Percentiles rank a stretch among this genome's conserved stretches.
Conservation (phyloP, 495 filamentous ascomycete species). For the Entonaema liquescens region DNA sequence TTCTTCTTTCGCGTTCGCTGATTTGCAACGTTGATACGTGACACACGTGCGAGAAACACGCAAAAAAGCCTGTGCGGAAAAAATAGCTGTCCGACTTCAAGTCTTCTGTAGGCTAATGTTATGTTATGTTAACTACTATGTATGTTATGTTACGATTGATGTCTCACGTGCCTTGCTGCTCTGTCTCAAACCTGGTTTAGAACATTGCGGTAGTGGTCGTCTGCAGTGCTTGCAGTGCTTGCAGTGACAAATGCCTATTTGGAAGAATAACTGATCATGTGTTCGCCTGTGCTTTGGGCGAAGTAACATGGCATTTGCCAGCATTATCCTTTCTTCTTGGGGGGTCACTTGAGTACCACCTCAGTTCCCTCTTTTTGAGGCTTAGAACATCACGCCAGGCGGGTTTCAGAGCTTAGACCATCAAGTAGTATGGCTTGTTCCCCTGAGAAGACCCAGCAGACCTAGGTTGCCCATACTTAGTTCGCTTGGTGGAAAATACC, state of each 20-base stretch:
- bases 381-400: slow-evolving; percentile 19
- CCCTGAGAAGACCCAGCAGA: slow-evolving; percentile 14
- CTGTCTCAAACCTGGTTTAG: slow-evolving; percentile 12
- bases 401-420: too few species aligned
- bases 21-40: slow-evolving; percentile 29
- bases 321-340: slow-evolving; percentile 8
- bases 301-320: slow-evolving; percentile 13
- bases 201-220: slow-evolving; percentile 5
- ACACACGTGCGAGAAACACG: slow-evolving; percentile 19
- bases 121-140: too few species aligned
- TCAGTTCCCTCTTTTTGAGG: slow-evolving; percentile 25
- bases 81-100: slow-evolving; percentile 11
- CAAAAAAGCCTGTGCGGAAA: too few species aligned
- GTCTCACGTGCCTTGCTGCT: slow-evolving; percentile 34
- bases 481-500: slow-evolving; percentile 6
- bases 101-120: background rate
- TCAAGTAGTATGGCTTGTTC: too few species aligned
- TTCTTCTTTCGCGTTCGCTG: background rate
- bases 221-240: slow-evolving; percentile 2
- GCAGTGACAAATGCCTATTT: slow-evolving; percentile 36
- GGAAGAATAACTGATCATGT: slow-evolving; percentile 31
- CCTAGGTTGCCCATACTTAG: slow-evolving; percentile 8
- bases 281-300: slow-evolving; percentile 15
- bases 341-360: slow-evolving; percentile 14
- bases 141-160: slow-evolving; percentile 4